Conservation (phyloP, 2,329 filamentous ascomycete species). For the Tolypocladium inflatum region DNA sequence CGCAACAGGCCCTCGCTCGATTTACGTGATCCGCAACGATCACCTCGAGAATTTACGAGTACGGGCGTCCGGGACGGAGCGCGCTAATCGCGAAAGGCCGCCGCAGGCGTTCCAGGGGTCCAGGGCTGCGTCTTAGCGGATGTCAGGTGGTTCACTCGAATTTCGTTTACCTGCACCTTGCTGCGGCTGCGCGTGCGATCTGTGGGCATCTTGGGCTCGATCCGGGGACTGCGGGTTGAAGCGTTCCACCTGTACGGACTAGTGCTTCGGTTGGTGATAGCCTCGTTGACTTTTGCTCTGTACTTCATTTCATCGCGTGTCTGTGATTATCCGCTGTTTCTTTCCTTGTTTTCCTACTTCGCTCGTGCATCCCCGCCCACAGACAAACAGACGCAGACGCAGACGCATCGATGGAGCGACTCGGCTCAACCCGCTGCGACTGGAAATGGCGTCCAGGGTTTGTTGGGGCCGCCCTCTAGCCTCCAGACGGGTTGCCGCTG, state of each 20-base stretch:
- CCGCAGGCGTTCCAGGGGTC: neutral
- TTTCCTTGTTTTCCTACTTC: neutral
- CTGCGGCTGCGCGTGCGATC: neutral
- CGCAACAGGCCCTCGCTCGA: neutral
- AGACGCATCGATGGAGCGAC: neutral
- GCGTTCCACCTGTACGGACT: neutral
- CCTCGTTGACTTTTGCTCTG: neutral
- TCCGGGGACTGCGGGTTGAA: neutral
- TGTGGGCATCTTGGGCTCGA: neutral
- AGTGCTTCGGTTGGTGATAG: neutral
- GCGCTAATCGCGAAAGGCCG: neutral
- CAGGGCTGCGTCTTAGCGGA: neutral
- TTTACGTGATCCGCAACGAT: neutral
- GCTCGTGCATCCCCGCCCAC: neutral
- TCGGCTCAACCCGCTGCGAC: too few relatives aligned
- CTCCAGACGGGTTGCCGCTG: neutral
- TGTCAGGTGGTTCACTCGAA: neutral
- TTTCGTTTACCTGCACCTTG: neutral
- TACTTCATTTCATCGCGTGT: neutral
- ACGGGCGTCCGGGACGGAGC: neutral
- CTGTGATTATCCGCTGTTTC: neutral
- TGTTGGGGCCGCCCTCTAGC: neutral
- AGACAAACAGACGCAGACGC: too few relatives aligned
- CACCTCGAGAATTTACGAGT: neutral
- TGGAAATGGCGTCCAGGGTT: neutral